Conservation (phyloP, 768 basidiomycete species). For the Lactarius quietus region DNA sequence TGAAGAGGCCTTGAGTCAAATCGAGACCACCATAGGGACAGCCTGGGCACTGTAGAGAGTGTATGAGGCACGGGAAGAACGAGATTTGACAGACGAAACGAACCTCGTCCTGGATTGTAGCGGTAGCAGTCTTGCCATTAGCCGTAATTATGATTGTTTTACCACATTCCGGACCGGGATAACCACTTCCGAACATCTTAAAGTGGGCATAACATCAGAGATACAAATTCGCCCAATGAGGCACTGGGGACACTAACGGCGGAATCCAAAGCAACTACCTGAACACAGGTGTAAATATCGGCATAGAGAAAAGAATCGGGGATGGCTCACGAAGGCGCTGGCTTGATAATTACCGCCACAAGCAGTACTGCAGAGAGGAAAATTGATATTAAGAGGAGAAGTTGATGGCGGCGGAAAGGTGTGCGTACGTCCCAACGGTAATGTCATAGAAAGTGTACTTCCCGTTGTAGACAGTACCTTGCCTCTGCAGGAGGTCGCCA, state of each 20-base stretch:
- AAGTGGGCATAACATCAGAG: background rate
- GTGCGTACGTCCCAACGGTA: slow-evolving; percentile 16
- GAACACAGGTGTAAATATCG: background rate
- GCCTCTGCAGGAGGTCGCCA: slow-evolving; percentile 11
- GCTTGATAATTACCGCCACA: slow-evolving; percentile 1
- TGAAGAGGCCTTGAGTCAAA: slow-evolving; percentile 45
- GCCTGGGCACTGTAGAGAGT: slow-evolving; percentile 35
- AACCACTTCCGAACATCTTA: slow-evolving; percentile 53
- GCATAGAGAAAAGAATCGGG: background rate
- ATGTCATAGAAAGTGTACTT: slow-evolving; percentile 21
- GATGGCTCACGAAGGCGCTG: slow-evolving; percentile 10
- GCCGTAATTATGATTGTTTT: slow-evolving; percentile 57
- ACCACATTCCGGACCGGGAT: slow-evolving; percentile 65
- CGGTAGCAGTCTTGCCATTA: slow-evolving; percentile 54
- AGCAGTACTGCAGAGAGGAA: slow-evolving; percentile 9
- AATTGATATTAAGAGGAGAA: background rate
- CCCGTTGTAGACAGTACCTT: background rate
- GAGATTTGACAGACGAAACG: slow-evolving; percentile 8
- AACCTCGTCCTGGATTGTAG: slow-evolving; percentile 63
- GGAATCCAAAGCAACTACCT: slow-evolving; percentile 21
- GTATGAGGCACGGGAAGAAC: background rate
- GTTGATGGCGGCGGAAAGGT: background rate
- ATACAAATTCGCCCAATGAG: background rate
- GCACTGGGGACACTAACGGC: slow-evolving; percentile 8
- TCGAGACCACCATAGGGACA: slow-evolving; percentile 45